Base-by-base conservation (phyloP, 2,329 filamentous ascomycete genomes). In the Ceratocystis papillata region DNA sequence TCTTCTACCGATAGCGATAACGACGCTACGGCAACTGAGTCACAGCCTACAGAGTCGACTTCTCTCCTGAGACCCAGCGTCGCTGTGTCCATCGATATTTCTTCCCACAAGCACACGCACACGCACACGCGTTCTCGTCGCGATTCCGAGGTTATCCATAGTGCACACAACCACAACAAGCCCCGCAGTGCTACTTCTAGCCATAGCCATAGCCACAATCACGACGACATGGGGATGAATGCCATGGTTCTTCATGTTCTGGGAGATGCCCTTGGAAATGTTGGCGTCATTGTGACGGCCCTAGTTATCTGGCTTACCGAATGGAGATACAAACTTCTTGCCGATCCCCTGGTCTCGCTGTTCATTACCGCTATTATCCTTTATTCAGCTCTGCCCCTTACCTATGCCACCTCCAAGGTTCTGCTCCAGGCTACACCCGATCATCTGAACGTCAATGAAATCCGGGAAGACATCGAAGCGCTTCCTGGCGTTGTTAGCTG, bases 221-320 rank as follows among this genome's bases (percentile, higher is more conserved):
- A 96, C 74, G 87, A 79, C 67, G 92, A 99, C 73, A 87, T 99
- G 79, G 96, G 96, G 75, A 97, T 99, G 93, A 89, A 89, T 64
- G 89, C 87, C 63, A 87, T 92, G 79, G 77, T 92, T 67, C 79
- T 89, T 33, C 86, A 89, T 71, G 86, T 89, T 55, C 81, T 95
- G 69, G 90, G 90, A 53, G 90, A 95, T 75, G 89, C 89, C 59
- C 81, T 95, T 2, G 90, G 90, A 70, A 95, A 95, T 73, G 83
- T 95, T 65, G 90, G 90, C 71, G 90, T 95, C 70, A 95, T 95
- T 69, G 80, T 81, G 61, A 90, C 90, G 3, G 90, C 89, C 3
- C 81, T 95, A 45, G 81, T 94, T 73, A 97, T 99, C 77, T 96
- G 92, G 92, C 81, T 96, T 67, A 94, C 90, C 1, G 79, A 87